A percentile compares a stretch with the other conserved stretches of the same genome.
phyloP scores from a whole-genome alignment of 176 grass and related monocot species.

The Aegilops sharonensis region DNA sequence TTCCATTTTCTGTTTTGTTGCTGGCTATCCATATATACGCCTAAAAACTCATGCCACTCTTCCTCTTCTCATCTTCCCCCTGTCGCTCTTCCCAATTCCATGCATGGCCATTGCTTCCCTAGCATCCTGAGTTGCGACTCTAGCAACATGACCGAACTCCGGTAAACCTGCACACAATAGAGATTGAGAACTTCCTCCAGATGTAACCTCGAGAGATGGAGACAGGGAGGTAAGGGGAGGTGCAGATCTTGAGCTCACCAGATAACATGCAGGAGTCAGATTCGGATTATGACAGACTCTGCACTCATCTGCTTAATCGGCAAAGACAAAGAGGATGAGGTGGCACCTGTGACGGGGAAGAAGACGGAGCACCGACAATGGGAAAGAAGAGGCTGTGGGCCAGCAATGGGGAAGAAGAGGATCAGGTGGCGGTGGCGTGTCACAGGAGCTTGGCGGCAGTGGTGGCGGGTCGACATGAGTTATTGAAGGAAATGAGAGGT shows the following conservation, averaged over 20 bases:
- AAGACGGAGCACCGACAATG: background rate
- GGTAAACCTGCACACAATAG: background rate
- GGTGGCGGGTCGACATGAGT: background rate
- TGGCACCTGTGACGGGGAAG: background rate
- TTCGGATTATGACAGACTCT: background rate
- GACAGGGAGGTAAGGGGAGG: background rate
- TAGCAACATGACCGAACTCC: background rate
- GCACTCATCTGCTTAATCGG: background rate
- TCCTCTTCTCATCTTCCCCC: background rate
- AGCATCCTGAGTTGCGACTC: background rate
- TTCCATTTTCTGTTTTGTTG: background rate
- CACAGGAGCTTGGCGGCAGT: background rate
- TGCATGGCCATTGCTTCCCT: background rate
- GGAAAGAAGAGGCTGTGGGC: background rate
- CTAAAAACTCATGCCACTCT: background rate
- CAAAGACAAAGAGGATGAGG: background rate
- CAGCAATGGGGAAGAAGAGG: background rate
- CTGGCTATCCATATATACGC: background rate
- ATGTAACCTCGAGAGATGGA: background rate
- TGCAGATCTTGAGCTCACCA: background rate
- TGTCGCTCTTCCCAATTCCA: background rate
- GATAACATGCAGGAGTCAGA: conserved; percentile 2
- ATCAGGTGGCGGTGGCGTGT: background rate
- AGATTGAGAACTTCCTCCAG: background rate
- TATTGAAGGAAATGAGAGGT: background rate